phyloP scores from a whole-genome alignment of 2,329 filamentous ascomycete genomes.

The Arachnopeziza araneosa region DNA sequence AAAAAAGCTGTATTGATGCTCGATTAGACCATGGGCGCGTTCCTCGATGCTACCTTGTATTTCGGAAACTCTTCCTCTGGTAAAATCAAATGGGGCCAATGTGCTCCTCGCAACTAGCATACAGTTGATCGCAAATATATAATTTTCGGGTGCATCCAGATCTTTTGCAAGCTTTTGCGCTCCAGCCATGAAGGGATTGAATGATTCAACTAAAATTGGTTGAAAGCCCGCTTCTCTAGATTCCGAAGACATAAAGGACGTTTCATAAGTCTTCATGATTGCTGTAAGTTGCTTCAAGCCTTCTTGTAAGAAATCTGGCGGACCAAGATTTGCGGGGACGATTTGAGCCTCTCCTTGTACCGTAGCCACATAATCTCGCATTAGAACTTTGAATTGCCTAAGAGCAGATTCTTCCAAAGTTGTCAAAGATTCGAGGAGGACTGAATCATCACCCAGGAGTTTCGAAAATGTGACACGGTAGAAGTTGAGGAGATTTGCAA shows the following conservation, averaged over 20 bases:
- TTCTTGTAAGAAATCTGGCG: slow-evolving; percentile 75
- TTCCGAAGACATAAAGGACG: slow-evolving; percentile 59
- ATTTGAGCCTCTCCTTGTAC: slow-evolving; percentile 68
- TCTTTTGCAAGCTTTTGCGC: slow-evolving; percentile 63
- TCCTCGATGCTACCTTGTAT: slow-evolving; percentile 52
- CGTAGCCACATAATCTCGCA: slow-evolving; percentile 72
- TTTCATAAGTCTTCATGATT: slow-evolving; percentile 83
- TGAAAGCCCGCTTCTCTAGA: slow-evolving; percentile 66
- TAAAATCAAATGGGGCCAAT: slow-evolving; percentile 59
- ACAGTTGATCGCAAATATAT: slow-evolving; percentile 72
- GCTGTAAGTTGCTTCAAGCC: slow-evolving; percentile 71
- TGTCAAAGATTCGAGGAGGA: slow-evolving; percentile 62
- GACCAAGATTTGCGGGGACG: slow-evolving; percentile 65
- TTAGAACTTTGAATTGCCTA: slow-evolving; percentile 73
- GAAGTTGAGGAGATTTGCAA: slow-evolving; percentile 83
- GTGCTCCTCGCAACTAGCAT: slow-evolving; percentile 51
- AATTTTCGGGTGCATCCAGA: slow-evolving; percentile 52
- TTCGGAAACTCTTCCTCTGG: slow-evolving; percentile 46
- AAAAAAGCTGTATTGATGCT: slow-evolving; percentile 68
- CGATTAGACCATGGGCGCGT: slow-evolving; percentile 52
- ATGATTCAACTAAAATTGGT: slow-evolving; percentile 67
- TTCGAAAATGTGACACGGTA: slow-evolving; percentile 82
- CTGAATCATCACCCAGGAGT: slow-evolving; percentile 64
- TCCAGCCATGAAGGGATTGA: slow-evolving; percentile 80
- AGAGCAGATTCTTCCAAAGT: slow-evolving; percentile 71